Percentiles rank a stretch among this genome's conserved stretches.
Evolutionary conservation across 2,329 filamentous ascomycete genomes (phyloP).

Genomic region (Venturiaceae sp.): DNA sequence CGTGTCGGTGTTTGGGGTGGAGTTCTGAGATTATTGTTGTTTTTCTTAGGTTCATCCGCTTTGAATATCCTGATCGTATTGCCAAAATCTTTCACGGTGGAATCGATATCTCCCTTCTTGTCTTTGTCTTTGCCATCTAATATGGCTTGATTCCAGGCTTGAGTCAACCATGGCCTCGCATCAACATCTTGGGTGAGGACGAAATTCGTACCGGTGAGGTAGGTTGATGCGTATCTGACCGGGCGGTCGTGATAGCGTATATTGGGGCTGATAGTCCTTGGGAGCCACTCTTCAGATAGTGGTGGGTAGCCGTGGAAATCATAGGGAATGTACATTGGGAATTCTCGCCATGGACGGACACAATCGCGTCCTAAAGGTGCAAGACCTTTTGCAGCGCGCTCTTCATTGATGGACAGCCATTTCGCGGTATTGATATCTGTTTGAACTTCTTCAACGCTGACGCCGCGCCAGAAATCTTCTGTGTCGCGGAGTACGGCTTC

Average conservation of each 20-base stretch:
- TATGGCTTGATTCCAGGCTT: not conserved
- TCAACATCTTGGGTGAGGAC: not conserved
- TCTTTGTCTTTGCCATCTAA: not conserved
- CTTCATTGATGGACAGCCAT: not conserved
- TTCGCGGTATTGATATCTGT: not conserved
- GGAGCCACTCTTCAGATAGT: not conserved
- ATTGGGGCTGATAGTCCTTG: not conserved
- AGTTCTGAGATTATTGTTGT: too few species aligned
- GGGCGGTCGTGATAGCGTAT: not conserved
- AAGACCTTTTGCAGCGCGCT: not conserved
- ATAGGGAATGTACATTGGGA: not conserved
- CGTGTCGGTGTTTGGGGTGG: too few species aligned
- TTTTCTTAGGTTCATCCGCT: too few species aligned
- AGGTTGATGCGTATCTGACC: not conserved
- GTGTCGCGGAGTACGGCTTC: not conserved
- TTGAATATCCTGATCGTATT: too few species aligned
- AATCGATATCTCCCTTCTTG: not conserved
- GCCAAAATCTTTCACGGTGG: too few species aligned
- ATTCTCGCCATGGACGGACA: not conserved
- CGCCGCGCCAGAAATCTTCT: not conserved
- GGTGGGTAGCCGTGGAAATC: not conserved
- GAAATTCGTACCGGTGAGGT: not conserved
- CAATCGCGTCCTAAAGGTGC: not conserved
- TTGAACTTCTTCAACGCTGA: not conserved
- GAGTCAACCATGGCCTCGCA: not conserved